Percentiles rank a stretch among this genome's conserved stretches.
These are phyloP conservation scores for Lactifluus echinatus DNA, from an alignment of 768 basidiomycete species.

Conservation along the genomic window DNA sequence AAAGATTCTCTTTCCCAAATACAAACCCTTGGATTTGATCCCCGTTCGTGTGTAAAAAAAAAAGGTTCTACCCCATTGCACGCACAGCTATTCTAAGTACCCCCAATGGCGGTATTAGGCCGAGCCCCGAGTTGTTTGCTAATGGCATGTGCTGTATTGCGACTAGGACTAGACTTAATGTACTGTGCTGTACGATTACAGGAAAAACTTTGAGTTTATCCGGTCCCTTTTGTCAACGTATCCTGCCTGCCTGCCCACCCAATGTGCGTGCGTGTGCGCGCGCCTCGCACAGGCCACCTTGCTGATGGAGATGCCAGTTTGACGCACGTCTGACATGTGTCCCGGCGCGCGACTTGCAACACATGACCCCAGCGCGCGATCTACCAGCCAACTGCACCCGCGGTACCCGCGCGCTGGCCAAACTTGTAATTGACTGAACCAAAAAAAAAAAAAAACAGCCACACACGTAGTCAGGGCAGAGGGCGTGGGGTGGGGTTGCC, in stretches of 20 bases:
- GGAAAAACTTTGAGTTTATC: background rate
- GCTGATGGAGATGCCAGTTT: background rate
- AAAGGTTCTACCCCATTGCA: background rate
- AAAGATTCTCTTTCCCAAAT: background rate
- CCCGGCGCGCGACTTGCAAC: background rate
- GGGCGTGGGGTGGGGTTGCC: background rate
- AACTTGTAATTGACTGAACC: background rate
- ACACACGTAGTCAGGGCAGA: no score
- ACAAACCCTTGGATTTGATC: background rate
- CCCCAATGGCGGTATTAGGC: background rate
- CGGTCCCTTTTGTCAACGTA: no score
- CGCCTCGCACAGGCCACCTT: conserved; percentile 3
- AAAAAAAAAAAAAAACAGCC: no score
- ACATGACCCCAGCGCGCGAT: background rate
- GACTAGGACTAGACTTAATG: no score
- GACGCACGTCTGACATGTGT: conserved; percentile 10
- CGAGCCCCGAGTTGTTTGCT: background rate
- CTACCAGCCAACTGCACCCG: no score
- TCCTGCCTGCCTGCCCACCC: no score
- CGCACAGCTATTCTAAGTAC: no score
- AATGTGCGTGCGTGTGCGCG: background rate
- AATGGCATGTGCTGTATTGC: background rate
- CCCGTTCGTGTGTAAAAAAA: background rate
- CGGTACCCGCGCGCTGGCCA: no score
- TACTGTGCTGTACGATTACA: no score